Conservation (phyloP, 2,329 filamentous ascomycete genomes). For the Tolypocladium ovalisporum region DNA sequence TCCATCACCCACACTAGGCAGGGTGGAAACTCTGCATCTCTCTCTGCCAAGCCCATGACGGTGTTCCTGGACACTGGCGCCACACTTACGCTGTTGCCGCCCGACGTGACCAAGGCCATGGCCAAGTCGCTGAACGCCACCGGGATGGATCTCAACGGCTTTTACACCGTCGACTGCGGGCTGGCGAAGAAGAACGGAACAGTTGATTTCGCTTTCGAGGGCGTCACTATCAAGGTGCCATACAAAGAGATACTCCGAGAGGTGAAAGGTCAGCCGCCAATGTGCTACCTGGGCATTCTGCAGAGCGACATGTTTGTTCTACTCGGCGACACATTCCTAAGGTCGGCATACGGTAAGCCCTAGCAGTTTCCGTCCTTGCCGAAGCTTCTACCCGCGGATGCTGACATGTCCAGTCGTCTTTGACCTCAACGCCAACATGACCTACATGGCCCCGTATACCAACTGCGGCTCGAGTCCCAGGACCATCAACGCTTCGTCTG, state of each 20-base stretch:
- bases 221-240: constrained; percentile 35
- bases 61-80: constrained; percentile 64
- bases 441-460: constrained; percentile 38
- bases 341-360: constrained; percentile 36
- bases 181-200: constrained; percentile 28
- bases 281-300: constrained; percentile 39
- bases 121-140: constrained; percentile 36
- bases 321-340: constrained; percentile 43
- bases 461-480: constrained; percentile 31
- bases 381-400: neutral
- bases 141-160: constrained; percentile 26
- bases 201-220: constrained; percentile 37
- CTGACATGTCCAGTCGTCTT: constrained; percentile 29
- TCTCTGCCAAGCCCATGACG: constrained; percentile 29
- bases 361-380: neutral
- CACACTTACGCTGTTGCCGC: constrained; percentile 56
- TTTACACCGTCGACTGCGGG: constrained; percentile 35
- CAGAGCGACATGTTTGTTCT: constrained; percentile 34
- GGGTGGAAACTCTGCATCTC: constrained; percentile 12
- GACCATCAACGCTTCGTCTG: constrained; percentile 6
- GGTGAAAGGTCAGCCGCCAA: constrained; percentile 10
- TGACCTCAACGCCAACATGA: constrained; percentile 35
- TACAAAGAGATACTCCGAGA: constrained; percentile 34
- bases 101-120: constrained; percentile 37
- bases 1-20: constrained; percentile 30